Base-by-base conservation (phyloP, 2,329 filamentous ascomycete species). In the Juglanconis sp. region DNA sequence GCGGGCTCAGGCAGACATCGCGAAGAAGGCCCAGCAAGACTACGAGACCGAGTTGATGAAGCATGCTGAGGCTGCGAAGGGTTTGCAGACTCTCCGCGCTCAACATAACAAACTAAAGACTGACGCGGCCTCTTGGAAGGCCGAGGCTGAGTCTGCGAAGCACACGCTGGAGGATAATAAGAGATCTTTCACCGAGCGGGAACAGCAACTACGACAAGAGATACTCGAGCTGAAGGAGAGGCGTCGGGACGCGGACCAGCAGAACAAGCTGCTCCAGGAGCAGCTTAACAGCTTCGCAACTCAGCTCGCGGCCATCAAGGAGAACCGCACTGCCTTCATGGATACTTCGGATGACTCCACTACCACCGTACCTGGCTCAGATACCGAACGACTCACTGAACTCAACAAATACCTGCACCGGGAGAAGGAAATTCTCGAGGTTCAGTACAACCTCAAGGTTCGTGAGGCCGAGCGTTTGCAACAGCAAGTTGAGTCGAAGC, bases 361-460 rank as follows among this genome's bases (percentile, higher is more conserved):
- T 11, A 73, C 81, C 1, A 74, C 82, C 15, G 75, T 81, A 6
- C 76, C 84, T 4, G 81, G 86, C 54, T 79, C 85, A 40, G 86
- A 85, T 46, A 78, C 87, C 9, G 90, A 92, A 65, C 91, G 90
- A 56, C 84, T 96, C 9, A 90, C 95, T 63, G 94, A 98, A 69
- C 85, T 99, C 59, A 96, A 96, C 75, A 89, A 86, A 63, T 99
- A 95, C 73, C 79, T 99, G 63, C 89, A 94, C 50, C 89, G 92
- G 47, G 96, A 99, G 76, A 99, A 98, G 79, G 95, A 98, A 72
- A 98, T 99, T 65, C 84, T 97, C 8, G 94, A 99, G 68, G 91
- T 97, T n/a, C 94, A 98, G 70, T 90, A 92, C 68, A 93, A 97
- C 67, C 81, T 98, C 49, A 93, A 94, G 68, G 82, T 87, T 0